Evolutionary conservation across 495 filamentous ascomycete species (phyloP).

Genomic region (Talaromyces wortmannii): DNA sequence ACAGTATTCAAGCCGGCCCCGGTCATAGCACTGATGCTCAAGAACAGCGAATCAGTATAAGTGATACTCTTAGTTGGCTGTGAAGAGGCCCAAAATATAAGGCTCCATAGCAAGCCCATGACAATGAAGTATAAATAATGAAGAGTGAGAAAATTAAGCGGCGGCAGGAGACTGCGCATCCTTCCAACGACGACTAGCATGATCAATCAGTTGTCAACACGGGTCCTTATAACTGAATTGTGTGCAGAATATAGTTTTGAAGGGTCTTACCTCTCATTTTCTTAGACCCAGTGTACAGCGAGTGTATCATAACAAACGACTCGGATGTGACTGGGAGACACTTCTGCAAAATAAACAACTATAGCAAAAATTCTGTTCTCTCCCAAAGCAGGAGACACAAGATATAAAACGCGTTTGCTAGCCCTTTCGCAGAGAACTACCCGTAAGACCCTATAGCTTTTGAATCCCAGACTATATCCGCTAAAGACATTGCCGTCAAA

Average conservation of each 20-base stretch:
- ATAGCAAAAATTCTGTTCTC: too few relatives aligned
- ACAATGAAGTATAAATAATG: constrained; percentile 74
- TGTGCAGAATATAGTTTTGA: too few relatives aligned
- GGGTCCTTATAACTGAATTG: too few relatives aligned
- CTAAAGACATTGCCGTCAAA: not conserved
- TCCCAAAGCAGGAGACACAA: too few relatives aligned
- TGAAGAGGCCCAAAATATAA: constrained; percentile 69
- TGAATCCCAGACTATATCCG: not conserved
- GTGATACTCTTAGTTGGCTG: constrained; percentile 53
- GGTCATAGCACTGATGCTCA: constrained; percentile 76
- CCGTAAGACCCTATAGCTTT: constrained; percentile 1
- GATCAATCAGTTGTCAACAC: not conserved
- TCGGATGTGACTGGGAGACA: too few relatives aligned
- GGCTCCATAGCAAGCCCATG: constrained; percentile 54
- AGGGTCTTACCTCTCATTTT: too few relatives aligned
- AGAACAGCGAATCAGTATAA: constrained; percentile 71
- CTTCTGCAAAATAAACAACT: too few relatives aligned
- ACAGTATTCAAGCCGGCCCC: constrained; percentile 68
- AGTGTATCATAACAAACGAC: too few relatives aligned
- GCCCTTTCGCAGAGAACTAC: not conserved
- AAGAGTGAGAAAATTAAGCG: constrained; percentile 70
- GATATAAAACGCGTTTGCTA: too few relatives aligned
- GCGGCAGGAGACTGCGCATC: constrained; percentile 15
- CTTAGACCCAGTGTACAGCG: too few relatives aligned
- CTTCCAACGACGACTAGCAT: not conserved